Evolutionary conservation across 2,329 filamentous ascomycete genomes (phyloP), one percentile per base, ranked within the genome.

Genomic region (Aspergillus ruber): DNA sequence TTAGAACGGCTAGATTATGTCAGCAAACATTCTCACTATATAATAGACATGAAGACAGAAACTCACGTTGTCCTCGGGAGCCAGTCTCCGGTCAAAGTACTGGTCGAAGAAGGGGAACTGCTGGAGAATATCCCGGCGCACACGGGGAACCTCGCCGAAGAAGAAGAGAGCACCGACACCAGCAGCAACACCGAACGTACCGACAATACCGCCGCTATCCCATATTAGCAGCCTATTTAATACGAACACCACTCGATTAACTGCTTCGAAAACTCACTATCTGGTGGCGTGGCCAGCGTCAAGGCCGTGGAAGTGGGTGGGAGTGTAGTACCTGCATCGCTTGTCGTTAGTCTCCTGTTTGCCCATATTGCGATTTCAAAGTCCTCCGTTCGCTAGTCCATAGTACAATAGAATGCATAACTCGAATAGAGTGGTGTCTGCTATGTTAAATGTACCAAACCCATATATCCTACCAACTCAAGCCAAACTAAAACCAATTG

Each of bases 161-260:
- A 84, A 81, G 72, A 80, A 83, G 57, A 84, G 63, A 33, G 77
- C 79, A 66, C 80, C 79, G 62, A 80, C 70, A 53, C 78, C 81
- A 38, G 77, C 74, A 42, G 75, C 72, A 52, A 74, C 77, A 55
- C 79, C 81, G 67, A 83, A 82, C 42, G 72, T 72, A 46, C 68
- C 75, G 40, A 73, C 76, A 43, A 81, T 73, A 46, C 61, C 55
- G 48, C 67, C 74, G 21, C 42, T 43, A 42, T 20, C 5, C 17
- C 9, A 42, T 13, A 12, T 29, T 29, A 29, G 25, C 25, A 29
- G 12, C 25, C 25, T 29, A 29, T 29, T 5, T 29, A 29, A 29
- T 2, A 29, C 25, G 25, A 29, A 10, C 3, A 29, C 12, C 4
- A 1, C 25, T 29, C 3, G 10, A 29, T 5, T 5, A 12, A 12